Percentiles rank a stretch among this genome's conserved stretches.
Evolutionary conservation across 805 yeast species (phyloP).

Genomic region (Spathaspora passalidarum): DNA sequence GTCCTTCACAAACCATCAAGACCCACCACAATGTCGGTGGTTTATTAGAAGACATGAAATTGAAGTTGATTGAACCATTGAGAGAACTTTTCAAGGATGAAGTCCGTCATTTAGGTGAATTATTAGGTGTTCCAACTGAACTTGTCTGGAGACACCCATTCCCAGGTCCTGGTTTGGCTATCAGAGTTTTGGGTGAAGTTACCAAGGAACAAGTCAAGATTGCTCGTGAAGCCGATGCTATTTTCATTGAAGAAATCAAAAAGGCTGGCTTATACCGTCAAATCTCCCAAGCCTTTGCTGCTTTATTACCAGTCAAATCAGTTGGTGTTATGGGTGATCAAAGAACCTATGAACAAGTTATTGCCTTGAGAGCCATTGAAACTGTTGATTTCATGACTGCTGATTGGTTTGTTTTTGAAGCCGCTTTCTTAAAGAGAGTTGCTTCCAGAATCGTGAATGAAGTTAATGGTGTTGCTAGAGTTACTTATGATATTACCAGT

Average conservation of each 20-base stretch:
- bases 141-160: slow-evolving; percentile 99
- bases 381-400: slow-evolving; percentile 99
- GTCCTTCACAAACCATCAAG: slow-evolving; percentile 99
- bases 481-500: slow-evolving; percentile 96
- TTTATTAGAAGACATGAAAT: slow-evolving; percentile 93
- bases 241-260: slow-evolving; percentile 93
- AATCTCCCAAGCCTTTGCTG: slow-evolving; percentile 97
- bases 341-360: slow-evolving; percentile 98
- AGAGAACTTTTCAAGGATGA: slow-evolving; percentile 99
- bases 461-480: slow-evolving; percentile 98
- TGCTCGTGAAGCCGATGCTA: slow-evolving; percentile 95
- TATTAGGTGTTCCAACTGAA: slow-evolving; percentile 93
- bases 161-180: slow-evolving; percentile 99
- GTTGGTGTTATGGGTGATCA: slow-evolving; percentile 99
- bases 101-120: slow-evolving; percentile 93
- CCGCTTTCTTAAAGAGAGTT: slow-evolving; percentile 85
- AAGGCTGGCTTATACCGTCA: slow-evolving; percentile 88
- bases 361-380: slow-evolving; percentile 97
- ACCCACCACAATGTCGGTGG: slow-evolving; percentile 99
- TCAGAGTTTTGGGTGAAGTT: slow-evolving; percentile 96
- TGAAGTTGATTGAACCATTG: slow-evolving; percentile 96
- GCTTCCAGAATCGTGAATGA: slow-evolving; percentile 97
- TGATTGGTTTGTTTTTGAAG: slow-evolving; percentile 96
- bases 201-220: slow-evolving; percentile 89
- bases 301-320: slow-evolving; percentile 92